Base-by-base conservation (phyloP, 306 rosid species). In the Senna siamea region DNA sequence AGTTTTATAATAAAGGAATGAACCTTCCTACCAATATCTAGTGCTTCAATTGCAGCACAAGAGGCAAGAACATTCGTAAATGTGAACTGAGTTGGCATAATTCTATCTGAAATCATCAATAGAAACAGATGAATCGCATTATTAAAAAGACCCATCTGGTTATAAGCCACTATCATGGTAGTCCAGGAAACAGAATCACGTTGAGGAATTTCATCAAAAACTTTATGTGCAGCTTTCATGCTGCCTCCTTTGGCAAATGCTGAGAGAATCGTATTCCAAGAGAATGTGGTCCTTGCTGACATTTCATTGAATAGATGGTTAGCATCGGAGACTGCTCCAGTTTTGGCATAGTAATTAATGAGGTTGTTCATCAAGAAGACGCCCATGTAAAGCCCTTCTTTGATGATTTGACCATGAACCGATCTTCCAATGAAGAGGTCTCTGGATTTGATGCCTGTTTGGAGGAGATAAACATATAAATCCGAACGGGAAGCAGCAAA, bases 131-230 rank as follows among this genome's bases (percentile, higher is more conserved):
- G 47, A 55, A 89, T 78, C 5, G 92, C 89, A 13, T 47, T 70
- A 13, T 72, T 46, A 59, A 84, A 91, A 46, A 28, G 81, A 54
- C 92, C 96, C 82, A 75, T 74, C 46, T 78, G 91, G 79, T 91
- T 88, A 48, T 88, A 93, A 11, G 90, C 91, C 67, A 81, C 96
- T 2, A 91, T 91, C 81, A 91, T 82, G 0, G 87, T 72, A 59
- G 92, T 93, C 98, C 96, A 93, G 0, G 98, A 91, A 34, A 93
- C 98, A 4, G 94, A 86, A 70, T 93, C 97, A 2, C 81, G 95
- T 9, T 89, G 78, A 2, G 97, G 94, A 82, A 91, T 91, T 74
- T 76, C 86, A 18, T 82, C 67, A 51, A 93, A 86, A 44, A 91
- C 46, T 3, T 18, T 68, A 30, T 78, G 82, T 14, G 96, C 91